Evolutionary conservation across 2,329 filamentous ascomycete species (phyloP).

Genomic region (Epichloe amarillans): DNA sequence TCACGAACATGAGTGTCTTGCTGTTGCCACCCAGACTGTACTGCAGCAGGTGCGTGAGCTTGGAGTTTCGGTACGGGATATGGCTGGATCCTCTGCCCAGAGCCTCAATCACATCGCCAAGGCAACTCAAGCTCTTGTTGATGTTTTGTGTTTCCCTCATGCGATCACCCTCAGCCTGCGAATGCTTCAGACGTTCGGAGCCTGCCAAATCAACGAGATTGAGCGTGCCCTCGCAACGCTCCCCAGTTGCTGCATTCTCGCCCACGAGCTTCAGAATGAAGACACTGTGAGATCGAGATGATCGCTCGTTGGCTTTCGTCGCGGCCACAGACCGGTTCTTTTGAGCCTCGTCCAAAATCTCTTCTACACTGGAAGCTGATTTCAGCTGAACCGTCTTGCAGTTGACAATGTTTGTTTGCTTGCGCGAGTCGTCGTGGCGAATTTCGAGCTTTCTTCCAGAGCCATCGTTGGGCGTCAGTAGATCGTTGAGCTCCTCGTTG

Average conservation of each 20-base stretch:
- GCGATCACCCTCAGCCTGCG: slow-evolving; percentile 71
- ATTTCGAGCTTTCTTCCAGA: slow-evolving; percentile 77
- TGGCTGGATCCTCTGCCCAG: slow-evolving; percentile 75
- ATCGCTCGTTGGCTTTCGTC: slow-evolving; percentile 94
- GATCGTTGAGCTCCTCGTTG: slow-evolving; percentile 90
- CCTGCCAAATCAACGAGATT: slow-evolving; percentile 94
- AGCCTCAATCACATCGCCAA: slow-evolving; percentile 89
- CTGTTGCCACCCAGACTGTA: slow-evolving; percentile 90
- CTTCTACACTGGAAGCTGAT: slow-evolving; percentile 66
- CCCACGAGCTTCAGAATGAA: slow-evolving; percentile 75
- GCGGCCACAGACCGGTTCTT: slow-evolving; percentile 85
- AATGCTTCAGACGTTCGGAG: slow-evolving; percentile 80
- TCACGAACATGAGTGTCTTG: slow-evolving; percentile 98
- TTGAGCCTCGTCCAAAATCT: slow-evolving; percentile 66
- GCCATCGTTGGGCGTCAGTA: slow-evolving; percentile 47
- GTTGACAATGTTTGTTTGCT: slow-evolving; percentile 71
- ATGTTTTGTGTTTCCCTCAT: slow-evolving; percentile 94
- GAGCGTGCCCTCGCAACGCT: slow-evolving; percentile 81
- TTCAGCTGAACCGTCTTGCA: slow-evolving; percentile 65
- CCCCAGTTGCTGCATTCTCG: slow-evolving; percentile 61
- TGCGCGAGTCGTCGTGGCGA: slow-evolving; percentile 68
- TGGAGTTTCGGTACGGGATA: slow-evolving; percentile 90
- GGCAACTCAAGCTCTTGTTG: slow-evolving; percentile 83
- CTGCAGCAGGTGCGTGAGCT: slow-evolving; percentile 90
- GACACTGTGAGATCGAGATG: slow-evolving; percentile 87